Base-by-base conservation (phyloP, 192 early-diverging fungal genomes). In the Spinellus fusiger region DNA sequence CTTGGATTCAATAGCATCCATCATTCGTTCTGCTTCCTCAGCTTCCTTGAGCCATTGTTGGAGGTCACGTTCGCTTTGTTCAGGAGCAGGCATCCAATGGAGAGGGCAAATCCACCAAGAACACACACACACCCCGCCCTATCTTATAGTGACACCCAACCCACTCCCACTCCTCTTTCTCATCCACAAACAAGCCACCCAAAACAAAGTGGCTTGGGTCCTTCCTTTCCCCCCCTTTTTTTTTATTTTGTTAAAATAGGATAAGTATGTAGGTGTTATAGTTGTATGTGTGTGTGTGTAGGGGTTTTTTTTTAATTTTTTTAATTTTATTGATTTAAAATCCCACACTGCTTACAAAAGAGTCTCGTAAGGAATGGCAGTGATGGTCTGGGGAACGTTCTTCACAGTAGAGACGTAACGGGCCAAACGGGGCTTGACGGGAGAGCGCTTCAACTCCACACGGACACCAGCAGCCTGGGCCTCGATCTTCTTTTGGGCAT, bases 341-440 rank as follows among this genome's bases (percentile, higher is more conserved):
- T 10, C 18, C 15, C 13, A 44, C 40, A 3, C 10, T 69, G 46
- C 51, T 69, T 62, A 54, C 50, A 69, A 57, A 26, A 69, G 67
- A 48, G 81, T 88, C 73, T 98, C 96, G 78, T 97, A 97, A 65
- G 96, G 88, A 75, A 97, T 91, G 69, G 96, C 90, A 65, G 88
- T 81, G 76, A 98, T 81, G 76, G 94, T 98, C 70, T 82, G 85
- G 65, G 94, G 94, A 78, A 78, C 69, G 80, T 96, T 96, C 80
- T 87, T 77, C 74, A 81, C 77, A 74, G 86, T 86, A 51, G 91
- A 87, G 68, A 98, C 93, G 67, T 86, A 85, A 86, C 86, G 93
- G 65, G 91, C 88, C 51, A 84, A 80, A 68, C 90, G 86, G 76
- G 96, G 96, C 76, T 88, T 77, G 52, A 67, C 87, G 49, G 96